Conservation (phyloP, 805 yeast genomes). For the Kodamaea neixiangensis region DNA sequence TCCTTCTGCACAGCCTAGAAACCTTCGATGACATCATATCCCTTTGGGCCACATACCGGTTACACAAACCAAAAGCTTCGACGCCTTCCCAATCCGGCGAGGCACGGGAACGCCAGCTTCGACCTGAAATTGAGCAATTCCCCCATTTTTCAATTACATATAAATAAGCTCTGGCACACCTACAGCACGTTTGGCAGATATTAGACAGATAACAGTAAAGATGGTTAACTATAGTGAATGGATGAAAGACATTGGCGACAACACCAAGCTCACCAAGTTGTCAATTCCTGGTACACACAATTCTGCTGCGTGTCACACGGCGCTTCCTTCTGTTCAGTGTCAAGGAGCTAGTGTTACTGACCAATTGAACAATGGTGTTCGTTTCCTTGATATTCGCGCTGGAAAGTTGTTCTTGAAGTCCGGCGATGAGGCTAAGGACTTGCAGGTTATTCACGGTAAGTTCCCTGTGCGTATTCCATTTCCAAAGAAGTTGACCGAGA, state of each 20-base stretch:
- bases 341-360: constrained; percentile 61
- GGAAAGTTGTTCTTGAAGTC: constrained; percentile 57
- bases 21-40: neutral
- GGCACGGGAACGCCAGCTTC: neutral
- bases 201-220: constrained; percentile 6
- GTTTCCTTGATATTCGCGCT: constrained; percentile 69
- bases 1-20: neutral
- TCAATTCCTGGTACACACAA: constrained; percentile 87
- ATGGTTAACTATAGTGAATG: constrained; percentile 51
- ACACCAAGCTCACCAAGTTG: constrained; percentile 51
- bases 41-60: neutral
- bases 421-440: constrained; percentile 52
- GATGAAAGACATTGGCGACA: constrained; percentile 56
- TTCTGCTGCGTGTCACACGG: constrained; percentile 69
- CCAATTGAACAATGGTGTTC: constrained; percentile 72
- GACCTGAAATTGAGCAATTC: neutral
- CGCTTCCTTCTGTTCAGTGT: constrained; percentile 77
- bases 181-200: neutral
- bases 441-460: constrained; percentile 72
- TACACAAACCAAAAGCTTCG: neutral
- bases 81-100: neutral
- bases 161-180: neutral
- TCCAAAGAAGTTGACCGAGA: constrained; percentile 52
- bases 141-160: neutral
- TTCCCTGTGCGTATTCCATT: constrained; percentile 69